Evolutionary conservation across 1,284 basidiomycete species (phyloP), one percentile per base, ranked within the genome.

Genomic region (Cutaneotrichosporon cavernicola): DNA sequence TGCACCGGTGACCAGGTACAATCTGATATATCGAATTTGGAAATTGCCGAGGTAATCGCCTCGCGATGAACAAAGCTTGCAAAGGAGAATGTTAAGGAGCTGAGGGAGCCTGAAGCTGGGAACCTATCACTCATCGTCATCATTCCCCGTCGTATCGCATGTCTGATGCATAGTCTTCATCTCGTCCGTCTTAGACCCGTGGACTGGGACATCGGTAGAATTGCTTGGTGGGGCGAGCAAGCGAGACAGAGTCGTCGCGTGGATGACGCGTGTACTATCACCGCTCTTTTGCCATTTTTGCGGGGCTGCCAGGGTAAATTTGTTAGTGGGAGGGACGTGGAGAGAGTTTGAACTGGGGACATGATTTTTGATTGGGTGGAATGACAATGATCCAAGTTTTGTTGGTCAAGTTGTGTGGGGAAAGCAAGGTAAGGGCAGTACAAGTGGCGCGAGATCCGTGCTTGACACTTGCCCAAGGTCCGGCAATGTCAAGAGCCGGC

Each of bases 401-500:
- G n/a, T n/a, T n/a, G n/a, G n/a, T n/a, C n/a, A n/a, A n/a, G n/a
- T n/a, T n/a, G n/a, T n/a, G n/a, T n/a, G n/a, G n/a, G n/a, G n/a
- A 36, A 13, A 36, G 34, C 5, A 36, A 36, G 43, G 43, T n/a
- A 46, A n/a, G n/a, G n/a, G n/a, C n/a, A n/a, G n/a, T n/a, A n/a
- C n/a, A n/a, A n/a, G 43, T 18, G 43, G 43, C 43, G 14, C 18
- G 43, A 46, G 49, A 50, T 50, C 49, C 49, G 49, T 30, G 9
- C 22, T 21, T 10, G 3, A 18, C 16, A 8, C 8, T n/a, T 50
- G 49, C 22, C 22, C 49, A 50, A 50, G 49, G 11, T 50, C 49
- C 49, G 49, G 49, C 49, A 50, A 50, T 50, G 49, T 22, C 49
- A 50, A 30, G 49, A 50, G 49, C 49, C 49, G 49, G 49, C 11